phyloP scores from a whole-genome alignment of 441 rosid genomes.

The Syzygium malaccense region DNA sequence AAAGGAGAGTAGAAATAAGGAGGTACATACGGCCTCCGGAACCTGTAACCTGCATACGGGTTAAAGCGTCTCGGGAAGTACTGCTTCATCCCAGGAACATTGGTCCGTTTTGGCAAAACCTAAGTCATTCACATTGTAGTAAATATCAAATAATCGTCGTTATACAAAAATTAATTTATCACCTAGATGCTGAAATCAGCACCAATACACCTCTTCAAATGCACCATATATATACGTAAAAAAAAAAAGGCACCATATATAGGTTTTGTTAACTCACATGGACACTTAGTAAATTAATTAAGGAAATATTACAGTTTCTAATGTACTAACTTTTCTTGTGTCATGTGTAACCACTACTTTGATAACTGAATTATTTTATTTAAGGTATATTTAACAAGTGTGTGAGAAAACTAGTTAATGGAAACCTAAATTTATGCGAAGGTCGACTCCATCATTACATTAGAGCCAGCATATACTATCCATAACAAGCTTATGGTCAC shows the following conservation, averaged over 20 bases:
- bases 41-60: conserved; percentile 58
- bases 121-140: conserved; percentile 4
- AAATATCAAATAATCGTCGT: neutral
- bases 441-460: neutral
- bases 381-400: neutral
- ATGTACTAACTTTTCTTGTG: neutral
- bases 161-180: neutral
- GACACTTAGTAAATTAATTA: neutral
- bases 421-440: neutral
- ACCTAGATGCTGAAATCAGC: neutral
- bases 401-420: neutral
- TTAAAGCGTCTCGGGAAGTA: conserved; percentile 64
- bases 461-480: neutral
- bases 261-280: neutral
- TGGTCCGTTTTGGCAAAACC: conserved; percentile 87
- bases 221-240: neutral
- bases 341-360: neutral
- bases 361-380: neutral
- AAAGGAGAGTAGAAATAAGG: conserved; percentile 80
- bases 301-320: neutral
- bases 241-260: neutral
- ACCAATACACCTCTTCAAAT: neutral
- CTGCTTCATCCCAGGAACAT: conserved; percentile 93
- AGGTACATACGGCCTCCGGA: conserved; percentile 66
- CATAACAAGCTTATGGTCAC: neutral